Conservation (phyloP, 140 eudicot genomes). For the Oenanthe javanica region DNA sequence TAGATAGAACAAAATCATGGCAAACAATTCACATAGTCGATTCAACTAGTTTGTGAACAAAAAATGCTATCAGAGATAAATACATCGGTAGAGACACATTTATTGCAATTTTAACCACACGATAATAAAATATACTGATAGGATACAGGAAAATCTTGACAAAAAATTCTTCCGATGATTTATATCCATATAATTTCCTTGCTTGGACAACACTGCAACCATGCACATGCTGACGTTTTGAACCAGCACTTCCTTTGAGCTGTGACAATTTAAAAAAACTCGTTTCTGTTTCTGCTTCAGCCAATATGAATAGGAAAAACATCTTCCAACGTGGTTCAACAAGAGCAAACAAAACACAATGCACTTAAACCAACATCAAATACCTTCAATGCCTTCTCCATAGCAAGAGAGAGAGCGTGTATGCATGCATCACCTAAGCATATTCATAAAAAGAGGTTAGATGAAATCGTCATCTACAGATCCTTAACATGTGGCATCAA, state of each 20-base stretch:
- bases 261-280: slow-evolving; percentile 17
- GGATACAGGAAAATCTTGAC: slow-evolving; percentile 95
- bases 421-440: slow-evolving; percentile 45
- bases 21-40: not conserved
- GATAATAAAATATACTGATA: not conserved
- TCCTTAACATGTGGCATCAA: not conserved
- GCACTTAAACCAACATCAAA: not conserved
- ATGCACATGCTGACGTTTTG: slow-evolving; percentile 97
- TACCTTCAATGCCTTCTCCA: slow-evolving; percentile 94
- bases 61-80: not conserved
- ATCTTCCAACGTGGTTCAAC: not conserved
- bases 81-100: not conserved
- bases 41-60: not conserved
- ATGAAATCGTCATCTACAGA: not conserved
- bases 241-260: slow-evolving; percentile 86
- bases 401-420: slow-evolving; percentile 47
- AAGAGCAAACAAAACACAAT: slow-evolving; percentile 6
- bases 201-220: slow-evolving; percentile 87
- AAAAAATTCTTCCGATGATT: slow-evolving; percentile 79
- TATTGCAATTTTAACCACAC: not conserved
- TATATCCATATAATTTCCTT: slow-evolving; percentile 79
- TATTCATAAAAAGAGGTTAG: not conserved
- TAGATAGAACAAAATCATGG: not conserved
- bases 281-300: slow-evolving; percentile 7
- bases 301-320: not conserved